phyloP scores from a whole-genome alignment of 352 stramenopile genomes.

The Phytophthora multivora region DNA sequence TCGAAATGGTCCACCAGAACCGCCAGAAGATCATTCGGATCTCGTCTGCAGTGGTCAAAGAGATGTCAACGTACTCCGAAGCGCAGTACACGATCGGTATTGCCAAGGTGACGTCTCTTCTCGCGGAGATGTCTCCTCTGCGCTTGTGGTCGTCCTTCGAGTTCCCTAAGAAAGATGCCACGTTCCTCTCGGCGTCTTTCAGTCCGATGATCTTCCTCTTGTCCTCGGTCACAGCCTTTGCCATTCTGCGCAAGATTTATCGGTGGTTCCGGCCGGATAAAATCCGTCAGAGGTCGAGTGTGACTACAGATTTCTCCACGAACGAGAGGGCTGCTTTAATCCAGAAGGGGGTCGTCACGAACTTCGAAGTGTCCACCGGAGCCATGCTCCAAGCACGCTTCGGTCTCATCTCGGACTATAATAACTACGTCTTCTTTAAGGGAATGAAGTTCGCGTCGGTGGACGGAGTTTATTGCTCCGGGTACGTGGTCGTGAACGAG shows the following conservation, averaged over 20 bases:
- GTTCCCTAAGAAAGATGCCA: slow-evolving; percentile 15
- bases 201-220: slow-evolving; percentile 24
- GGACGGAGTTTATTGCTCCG: slow-evolving; percentile 41
- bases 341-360: slow-evolving; percentile 15
- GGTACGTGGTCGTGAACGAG: slow-evolving; percentile 43
- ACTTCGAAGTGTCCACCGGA: slow-evolving; percentile 37
- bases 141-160: slow-evolving; percentile 19
- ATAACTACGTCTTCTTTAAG: slow-evolving; percentile 45
- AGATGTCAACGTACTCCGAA: slow-evolving; percentile 8
- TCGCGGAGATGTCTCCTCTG: slow-evolving; percentile 27
- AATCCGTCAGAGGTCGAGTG: slow-evolving; percentile 10
- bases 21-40: slow-evolving; percentile 2
- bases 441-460: slow-evolving; percentile 44
- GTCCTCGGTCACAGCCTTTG: slow-evolving; percentile 1
- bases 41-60: slow-evolving; percentile 6
- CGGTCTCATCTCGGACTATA: slow-evolving; percentile 43
- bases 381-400: slow-evolving; percentile 32
- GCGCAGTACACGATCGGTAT: slow-evolving; percentile 15
- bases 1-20: slow-evolving; percentile 21
- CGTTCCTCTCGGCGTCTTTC: slow-evolving; percentile 19
- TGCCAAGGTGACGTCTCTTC: slow-evolving; percentile 3
- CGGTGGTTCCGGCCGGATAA: slow-evolving; percentile 13
- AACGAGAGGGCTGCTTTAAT: slow-evolving; percentile 16
- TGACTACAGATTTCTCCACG: slow-evolving; percentile 10
- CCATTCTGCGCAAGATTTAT: slow-evolving; percentile 21